Conservation (phyloP, 1,139 yeast species). For the Cylindricascospora bacillispora region DNA sequence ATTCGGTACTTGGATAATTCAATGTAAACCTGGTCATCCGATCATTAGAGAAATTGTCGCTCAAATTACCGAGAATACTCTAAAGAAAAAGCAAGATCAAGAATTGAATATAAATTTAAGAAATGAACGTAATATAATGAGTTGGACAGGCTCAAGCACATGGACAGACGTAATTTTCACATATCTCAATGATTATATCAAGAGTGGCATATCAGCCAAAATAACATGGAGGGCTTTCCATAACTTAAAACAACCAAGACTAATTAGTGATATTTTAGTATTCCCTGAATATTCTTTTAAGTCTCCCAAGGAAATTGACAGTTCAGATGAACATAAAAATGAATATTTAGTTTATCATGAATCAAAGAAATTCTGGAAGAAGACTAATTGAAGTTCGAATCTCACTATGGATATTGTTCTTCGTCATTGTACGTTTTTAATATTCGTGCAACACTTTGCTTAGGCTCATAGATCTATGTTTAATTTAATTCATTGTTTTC, state of each 20-base stretch:
- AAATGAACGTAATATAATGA: constrained; percentile 44
- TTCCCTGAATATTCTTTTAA: constrained; percentile 70
- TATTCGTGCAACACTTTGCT: no score
- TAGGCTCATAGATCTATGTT: no score
- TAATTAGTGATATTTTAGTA: constrained; percentile 68
- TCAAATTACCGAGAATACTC: constrained; percentile 27
- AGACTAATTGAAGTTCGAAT: no score
- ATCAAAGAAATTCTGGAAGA: constrained; percentile 23
- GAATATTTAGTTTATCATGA: constrained; percentile 21
- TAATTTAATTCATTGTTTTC: no score
- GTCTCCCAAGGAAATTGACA: constrained; percentile 17
- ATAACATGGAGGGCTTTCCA: constrained; percentile 56
- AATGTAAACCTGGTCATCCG: constrained; percentile 65
- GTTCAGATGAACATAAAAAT: constrained; percentile 16
- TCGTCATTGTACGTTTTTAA: not conserved
- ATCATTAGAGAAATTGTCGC: constrained; percentile 56
- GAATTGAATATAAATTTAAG: constrained; percentile 32
- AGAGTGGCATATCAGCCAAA: constrained; percentile 31
- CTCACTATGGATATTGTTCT: not conserved
- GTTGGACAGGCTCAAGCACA: constrained; percentile 76
- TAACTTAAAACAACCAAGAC: constrained; percentile 48
- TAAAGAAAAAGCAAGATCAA: constrained; percentile 31
- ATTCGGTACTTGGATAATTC: constrained; percentile 68
- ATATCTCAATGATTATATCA: constrained; percentile 44
- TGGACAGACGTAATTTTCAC: constrained; percentile 62